These are phyloP conservation scores for Bacidia rubella DNA, from an alignment of 495 filamentous ascomycete genomes.

Conservation along the genomic window DNA sequence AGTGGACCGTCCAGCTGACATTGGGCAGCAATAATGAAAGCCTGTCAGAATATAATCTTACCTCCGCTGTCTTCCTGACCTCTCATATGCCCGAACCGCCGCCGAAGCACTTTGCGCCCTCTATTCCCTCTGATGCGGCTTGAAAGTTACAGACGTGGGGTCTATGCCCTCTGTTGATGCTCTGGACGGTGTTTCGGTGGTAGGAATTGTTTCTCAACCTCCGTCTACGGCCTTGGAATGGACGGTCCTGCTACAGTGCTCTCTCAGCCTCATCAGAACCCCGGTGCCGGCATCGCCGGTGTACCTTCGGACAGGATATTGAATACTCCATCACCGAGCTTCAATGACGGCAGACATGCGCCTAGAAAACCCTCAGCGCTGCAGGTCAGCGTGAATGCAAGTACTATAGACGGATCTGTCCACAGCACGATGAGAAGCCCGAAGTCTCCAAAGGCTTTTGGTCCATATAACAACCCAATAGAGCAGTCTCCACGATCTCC, in stretches of 20 bases:
- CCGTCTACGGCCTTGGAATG: conserved; percentile 1
- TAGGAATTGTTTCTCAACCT: neutral
- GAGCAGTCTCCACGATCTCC: conserved; percentile 14
- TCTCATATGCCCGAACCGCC: neutral
- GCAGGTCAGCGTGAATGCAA: conserved; percentile 51
- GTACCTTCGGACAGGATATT: neutral
- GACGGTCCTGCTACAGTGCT: conserved; percentile 7
- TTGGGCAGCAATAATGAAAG: neutral
- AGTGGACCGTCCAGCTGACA: neutral
- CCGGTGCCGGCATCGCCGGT: conserved; percentile 2
- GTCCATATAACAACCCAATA: neutral
- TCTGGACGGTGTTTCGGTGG: neutral
- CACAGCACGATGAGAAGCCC: conserved; percentile 3
- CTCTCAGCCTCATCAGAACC: neutral
- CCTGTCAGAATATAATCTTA: conserved; percentile 5
- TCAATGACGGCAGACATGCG: conserved; percentile 3
- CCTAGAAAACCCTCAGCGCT: conserved; percentile 19
- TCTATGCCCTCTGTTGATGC: conserved; percentile 1
- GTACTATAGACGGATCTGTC: conserved; percentile 21
- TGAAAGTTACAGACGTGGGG: neutral
- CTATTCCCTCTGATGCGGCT: conserved; percentile 2
- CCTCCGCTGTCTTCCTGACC: neutral
- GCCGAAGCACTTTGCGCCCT: conserved; percentile 3
- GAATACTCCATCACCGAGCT: neutral
- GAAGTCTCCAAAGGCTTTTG: conserved; percentile 5